Base-by-base conservation (phyloP, 352 stramenopile genomes). In the Phytopythium vexans region DNA sequence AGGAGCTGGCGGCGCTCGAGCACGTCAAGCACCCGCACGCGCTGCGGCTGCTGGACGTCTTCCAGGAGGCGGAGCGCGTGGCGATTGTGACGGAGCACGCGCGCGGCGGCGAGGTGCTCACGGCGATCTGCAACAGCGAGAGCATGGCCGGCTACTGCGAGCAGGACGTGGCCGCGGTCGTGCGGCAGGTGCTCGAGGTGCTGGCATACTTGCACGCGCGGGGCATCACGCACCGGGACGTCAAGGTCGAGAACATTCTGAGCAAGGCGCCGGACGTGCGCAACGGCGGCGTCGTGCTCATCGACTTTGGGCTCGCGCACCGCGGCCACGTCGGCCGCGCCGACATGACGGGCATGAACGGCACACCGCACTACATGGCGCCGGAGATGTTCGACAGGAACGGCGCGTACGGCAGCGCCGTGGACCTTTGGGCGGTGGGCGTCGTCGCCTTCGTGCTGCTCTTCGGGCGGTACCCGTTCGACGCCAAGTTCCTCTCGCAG, bases 211-310 rank as follows among this genome's bases (percentile, higher is more conserved):
- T 94, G 48, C 84, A 94, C 60, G 55, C 73, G 11, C 68, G 71
- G 41, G 80, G 82, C 21, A 86, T 94, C 49, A 91, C 82, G 2
- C 84, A 94, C 56, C 82, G 84, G 41, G 84, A 94, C 56, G 54
- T 94, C 42, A 94, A 94, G 58, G 62, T 88, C 37, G 84, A 94
- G 56, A 94, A 94, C 60, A 68, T 94, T n/a, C 47, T 94, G 51
- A 81, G 79, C 59, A 82, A 81, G 56, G 74, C 66, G 0, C 21
- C 51, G 2, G 50, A 80, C 45, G 36, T 85, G 6, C 58, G 55
- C 12, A 66, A 76, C 32, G 45, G 21, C 21, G 77, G 82, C 40
- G 68, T 89, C 32, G 41, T 89, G 58, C 68, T 94, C 11, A 86
- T 94, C 34, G 84, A 94, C 54, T 94, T 94, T 72, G 84, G 84